A percentile compares a stretch with the other conserved stretches of the same genome.
phyloP scores from a whole-genome alignment of 192 early-diverging fungal species.

The Lobulomyces angularis region DNA sequence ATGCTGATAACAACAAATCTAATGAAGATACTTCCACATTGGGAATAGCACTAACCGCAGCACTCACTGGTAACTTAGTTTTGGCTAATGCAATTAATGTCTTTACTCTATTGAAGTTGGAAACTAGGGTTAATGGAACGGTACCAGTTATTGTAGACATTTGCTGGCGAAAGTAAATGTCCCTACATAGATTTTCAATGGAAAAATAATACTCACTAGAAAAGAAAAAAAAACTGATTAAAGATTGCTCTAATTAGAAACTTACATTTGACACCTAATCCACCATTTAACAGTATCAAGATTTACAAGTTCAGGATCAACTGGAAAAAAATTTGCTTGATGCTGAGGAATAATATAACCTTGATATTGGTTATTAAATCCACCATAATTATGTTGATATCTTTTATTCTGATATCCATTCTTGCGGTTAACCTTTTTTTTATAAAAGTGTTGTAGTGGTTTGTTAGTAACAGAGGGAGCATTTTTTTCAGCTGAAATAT shows the following conservation, averaged over 20 bases:
- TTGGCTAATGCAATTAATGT: conserved; percentile 24
- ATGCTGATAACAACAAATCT: conserved; percentile 14
- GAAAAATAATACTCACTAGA: conserved; percentile 90
- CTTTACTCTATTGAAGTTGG: conserved; percentile 83
- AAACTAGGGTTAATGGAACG: conserved; percentile 64
- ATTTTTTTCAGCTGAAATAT: too few relatives aligned
- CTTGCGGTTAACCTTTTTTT: too few relatives aligned
- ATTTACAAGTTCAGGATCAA: background rate
- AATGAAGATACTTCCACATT: conserved; percentile 9
- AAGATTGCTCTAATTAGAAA: background rate
- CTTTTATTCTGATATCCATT: too few relatives aligned
- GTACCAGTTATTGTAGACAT: conserved; percentile 76
- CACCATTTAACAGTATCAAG: conserved; percentile 36
- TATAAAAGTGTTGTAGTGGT: too few relatives aligned
- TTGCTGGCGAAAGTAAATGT: conserved; percentile 83
- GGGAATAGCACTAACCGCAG: background rate
- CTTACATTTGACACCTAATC: conserved; percentile 53
- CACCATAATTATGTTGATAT: too few relatives aligned
- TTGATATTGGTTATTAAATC: too few relatives aligned
- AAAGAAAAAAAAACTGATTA: conserved; percentile 4
- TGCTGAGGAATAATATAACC: too few relatives aligned
- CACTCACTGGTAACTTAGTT: background rate
- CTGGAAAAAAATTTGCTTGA: too few relatives aligned
- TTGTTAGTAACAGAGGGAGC: too few relatives aligned
- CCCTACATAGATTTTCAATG: conserved; percentile 91